Conservation (phyloP, 768 basidiomycete species). For the Collybia nuda region DNA sequence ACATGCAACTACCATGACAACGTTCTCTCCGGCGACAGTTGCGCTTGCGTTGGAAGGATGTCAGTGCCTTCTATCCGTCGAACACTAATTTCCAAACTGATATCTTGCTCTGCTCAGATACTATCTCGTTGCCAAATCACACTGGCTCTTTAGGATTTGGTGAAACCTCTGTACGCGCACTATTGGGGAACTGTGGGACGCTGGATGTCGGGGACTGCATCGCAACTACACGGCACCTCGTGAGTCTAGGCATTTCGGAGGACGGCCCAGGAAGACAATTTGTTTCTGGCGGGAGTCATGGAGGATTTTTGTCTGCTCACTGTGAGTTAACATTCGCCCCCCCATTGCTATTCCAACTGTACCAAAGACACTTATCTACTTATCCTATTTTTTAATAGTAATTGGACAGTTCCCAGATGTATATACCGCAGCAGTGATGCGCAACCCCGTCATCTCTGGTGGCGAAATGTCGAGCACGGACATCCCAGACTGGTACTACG, state of each 20-base stretch:
- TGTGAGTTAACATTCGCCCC: constrained; percentile 33
- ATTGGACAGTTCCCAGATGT: constrained; percentile 61
- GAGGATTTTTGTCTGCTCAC: constrained; percentile 63
- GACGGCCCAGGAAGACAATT: constrained; percentile 51
- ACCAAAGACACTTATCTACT: background rate
- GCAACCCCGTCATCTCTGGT: constrained; percentile 69
- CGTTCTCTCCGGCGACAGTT: constrained; percentile 41
- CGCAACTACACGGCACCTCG: constrained; percentile 49
- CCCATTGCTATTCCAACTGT: background rate
- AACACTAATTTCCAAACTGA: background rate
- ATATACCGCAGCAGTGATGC: constrained; percentile 61
- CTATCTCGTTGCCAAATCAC: constrained; percentile 63
- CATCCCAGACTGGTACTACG: constrained; percentile 69
- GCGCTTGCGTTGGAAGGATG: constrained; percentile 62
- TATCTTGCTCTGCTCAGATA: constrained; percentile 37
- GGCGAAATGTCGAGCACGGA: constrained; percentile 59
- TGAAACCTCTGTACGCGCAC: constrained; percentile 50
- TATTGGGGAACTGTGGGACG: constrained; percentile 60
- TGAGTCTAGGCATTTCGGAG: constrained; percentile 47
- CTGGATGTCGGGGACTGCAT: constrained; percentile 70
- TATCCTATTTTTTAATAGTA: constrained; percentile 34
- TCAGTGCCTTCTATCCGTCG: constrained; percentile 28
- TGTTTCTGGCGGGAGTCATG: constrained; percentile 68
- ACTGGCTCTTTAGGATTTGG: constrained; percentile 69
- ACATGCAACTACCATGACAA: constrained; percentile 46